These are phyloP conservation scores for Jatropha multifida DNA, from an alignment of 441 rosid genomes.

Conservation along the genomic window DNA sequence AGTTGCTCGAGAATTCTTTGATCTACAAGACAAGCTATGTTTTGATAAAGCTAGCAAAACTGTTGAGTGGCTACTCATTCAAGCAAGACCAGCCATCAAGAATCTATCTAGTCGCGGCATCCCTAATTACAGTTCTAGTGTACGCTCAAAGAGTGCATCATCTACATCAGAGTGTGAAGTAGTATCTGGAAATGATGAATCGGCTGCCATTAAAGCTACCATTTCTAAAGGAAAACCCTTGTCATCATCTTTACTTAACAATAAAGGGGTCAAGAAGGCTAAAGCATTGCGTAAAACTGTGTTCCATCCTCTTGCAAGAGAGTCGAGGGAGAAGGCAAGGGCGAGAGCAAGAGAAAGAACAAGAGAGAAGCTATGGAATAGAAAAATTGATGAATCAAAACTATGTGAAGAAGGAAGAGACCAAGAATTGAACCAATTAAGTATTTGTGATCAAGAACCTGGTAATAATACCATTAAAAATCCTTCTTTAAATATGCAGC, in stretches of 20 bases:
- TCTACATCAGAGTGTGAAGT: constrained; percentile 45
- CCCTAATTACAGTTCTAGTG: constrained; percentile 19
- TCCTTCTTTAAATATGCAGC: not conserved
- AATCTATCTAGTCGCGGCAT: constrained; percentile 33
- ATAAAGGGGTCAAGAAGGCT: constrained; percentile 32
- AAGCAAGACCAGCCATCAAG: constrained; percentile 56
- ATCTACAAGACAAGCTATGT: constrained; percentile 82
- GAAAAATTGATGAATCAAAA: constrained; percentile 30
- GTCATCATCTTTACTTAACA: not conserved
- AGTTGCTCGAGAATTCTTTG: constrained; percentile 73
- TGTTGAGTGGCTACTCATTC: constrained; percentile 81
- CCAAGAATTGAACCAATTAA: constrained; percentile 22
- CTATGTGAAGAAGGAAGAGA: constrained; percentile 14
- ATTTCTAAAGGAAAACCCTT: constrained; percentile 17
- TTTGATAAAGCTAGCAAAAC: constrained; percentile 87
- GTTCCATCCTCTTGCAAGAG: constrained; percentile 43
- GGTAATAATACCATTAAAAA: not conserved
- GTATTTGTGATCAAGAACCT: constrained; percentile 33
- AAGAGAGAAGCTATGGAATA: constrained; percentile 28
- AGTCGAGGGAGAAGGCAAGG: constrained; percentile 67
- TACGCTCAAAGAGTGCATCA: constrained; percentile 34
- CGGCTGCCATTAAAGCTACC: constrained; percentile 11
- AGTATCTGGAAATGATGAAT: constrained; percentile 26
- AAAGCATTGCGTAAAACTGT: constrained; percentile 37
- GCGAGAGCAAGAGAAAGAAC: constrained; percentile 84